Evolutionary conservation across 2,329 filamentous ascomycete species (phyloP).

Genomic region (Raffaelea arxii): DNA sequence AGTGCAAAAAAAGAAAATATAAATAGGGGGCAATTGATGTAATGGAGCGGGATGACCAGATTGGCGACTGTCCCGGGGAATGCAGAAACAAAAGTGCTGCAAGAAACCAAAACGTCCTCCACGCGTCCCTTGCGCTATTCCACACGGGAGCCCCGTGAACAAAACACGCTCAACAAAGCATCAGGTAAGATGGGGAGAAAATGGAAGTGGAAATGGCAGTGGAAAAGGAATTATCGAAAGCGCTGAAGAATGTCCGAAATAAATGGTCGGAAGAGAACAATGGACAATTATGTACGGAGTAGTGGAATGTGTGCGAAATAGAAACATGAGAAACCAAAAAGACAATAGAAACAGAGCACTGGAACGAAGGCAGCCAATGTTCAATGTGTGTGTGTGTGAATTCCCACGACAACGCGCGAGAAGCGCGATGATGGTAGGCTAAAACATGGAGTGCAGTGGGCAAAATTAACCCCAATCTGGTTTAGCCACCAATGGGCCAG

Average conservation of each 20-base stretch:
- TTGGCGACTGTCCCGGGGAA: too few relatives aligned
- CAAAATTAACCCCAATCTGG: slow-evolving; percentile 1
- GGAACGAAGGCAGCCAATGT: too few relatives aligned
- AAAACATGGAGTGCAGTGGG: slow-evolving; percentile 5
- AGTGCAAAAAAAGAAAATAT: background rate
- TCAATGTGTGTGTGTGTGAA: too few relatives aligned
- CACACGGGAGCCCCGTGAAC: too few relatives aligned
- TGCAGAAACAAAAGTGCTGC: too few relatives aligned
- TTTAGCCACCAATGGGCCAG: background rate
- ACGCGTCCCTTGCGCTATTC: too few relatives aligned
- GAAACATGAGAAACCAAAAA: background rate
- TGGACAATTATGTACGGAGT: background rate
- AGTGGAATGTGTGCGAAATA: background rate
- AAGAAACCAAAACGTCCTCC: too few relatives aligned
- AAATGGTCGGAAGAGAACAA: background rate
- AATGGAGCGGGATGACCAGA: too few relatives aligned
- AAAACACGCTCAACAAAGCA: too few relatives aligned
- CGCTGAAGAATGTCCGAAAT: background rate
- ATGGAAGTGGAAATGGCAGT: background rate
- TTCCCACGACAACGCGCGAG: slow-evolving; percentile 9
- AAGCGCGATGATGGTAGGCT: slow-evolving; percentile 10
- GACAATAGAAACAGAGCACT: slow-evolving; percentile 1
- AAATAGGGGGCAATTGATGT: too few relatives aligned
- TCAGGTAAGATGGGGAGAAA: slow-evolving; percentile 1
- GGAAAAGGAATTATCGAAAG: background rate